These are phyloP conservation scores for Podaxis pistillaris DNA, from an alignment of 768 basidiomycete genomes.

Conservation along the genomic window DNA sequence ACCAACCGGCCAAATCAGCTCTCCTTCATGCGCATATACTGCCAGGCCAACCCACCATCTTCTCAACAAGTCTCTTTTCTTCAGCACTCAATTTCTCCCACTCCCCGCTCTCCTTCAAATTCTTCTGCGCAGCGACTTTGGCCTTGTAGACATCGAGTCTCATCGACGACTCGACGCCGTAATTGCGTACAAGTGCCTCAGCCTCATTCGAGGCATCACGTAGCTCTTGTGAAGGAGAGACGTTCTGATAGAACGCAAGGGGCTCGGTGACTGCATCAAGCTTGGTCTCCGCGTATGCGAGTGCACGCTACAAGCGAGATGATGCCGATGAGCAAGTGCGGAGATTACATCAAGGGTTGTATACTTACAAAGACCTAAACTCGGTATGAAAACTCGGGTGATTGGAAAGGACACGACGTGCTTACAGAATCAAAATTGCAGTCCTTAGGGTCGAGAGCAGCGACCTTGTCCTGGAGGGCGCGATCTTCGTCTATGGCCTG, in stretches of 20 bases:
- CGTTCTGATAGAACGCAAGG: conserved; percentile 79
- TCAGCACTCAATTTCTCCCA: conserved; percentile 65
- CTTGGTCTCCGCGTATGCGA: conserved; percentile 60
- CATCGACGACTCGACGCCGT: conserved; percentile 75
- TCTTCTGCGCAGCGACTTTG: conserved; percentile 67
- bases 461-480: conserved; percentile 56
- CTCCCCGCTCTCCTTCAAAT: conserved; percentile 58
- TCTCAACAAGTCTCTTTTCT: conserved; percentile 76
- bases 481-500: conserved; percentile 57
- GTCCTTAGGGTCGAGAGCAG: conserved; percentile 50
- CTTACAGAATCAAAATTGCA: conserved; percentile 69
- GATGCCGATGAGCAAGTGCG: not conserved
- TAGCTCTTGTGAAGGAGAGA: conserved; percentile 70
- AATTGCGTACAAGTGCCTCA: conserved; percentile 70
- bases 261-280: conserved; percentile 55
- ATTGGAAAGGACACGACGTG: conserved; percentile 2
- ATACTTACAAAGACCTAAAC: conserved; percentile 70
- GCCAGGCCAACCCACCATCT: conserved; percentile 44
- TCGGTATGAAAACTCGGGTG: conserved; percentile 8
- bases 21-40: not conserved
- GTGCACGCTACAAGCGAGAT: conserved; percentile 23
- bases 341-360: conserved; percentile 11
- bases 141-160: conserved; percentile 77
- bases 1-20: not conserved
- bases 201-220: conserved; percentile 79